A percentile compares a stretch with the other conserved stretches of the same genome.
phyloP scores from a whole-genome alignment of 2,329 filamentous ascomycete genomes.

The Microdochium nivale region DNA sequence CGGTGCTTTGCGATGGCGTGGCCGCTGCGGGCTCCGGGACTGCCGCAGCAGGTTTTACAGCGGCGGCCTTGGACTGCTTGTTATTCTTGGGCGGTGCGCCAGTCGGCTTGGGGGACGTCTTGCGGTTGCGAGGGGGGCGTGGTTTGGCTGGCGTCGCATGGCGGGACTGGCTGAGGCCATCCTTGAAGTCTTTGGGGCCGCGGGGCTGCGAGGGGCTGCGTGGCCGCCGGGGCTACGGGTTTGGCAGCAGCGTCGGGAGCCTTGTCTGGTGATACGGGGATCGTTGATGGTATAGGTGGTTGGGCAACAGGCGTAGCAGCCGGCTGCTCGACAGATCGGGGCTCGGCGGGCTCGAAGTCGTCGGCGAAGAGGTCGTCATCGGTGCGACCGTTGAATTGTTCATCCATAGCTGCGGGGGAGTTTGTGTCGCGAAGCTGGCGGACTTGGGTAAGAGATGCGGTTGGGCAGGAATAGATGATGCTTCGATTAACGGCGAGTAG shows the following conservation, averaged over 20 bases:
- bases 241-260: conserved; percentile 1
- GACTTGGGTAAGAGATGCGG: background rate
- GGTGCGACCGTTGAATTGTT: conserved; percentile 52
- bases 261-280: conserved; percentile 1
- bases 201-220: conserved; percentile 8
- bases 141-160: conserved; percentile 3
- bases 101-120: background rate
- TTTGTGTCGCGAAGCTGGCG: background rate
- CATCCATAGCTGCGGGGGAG: conserved; percentile 36
- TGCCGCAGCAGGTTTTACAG: background rate
- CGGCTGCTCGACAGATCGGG: conserved; percentile 12
- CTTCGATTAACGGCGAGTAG: too few relatives aligned
- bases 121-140: background rate
- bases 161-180: conserved; percentile 4
- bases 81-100: background rate
- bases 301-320: conserved; percentile 16
- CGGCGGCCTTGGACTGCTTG: background rate
- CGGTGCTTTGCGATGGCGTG: background rate
- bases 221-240: conserved; percentile 3
- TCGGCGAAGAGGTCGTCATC: conserved; percentile 56
- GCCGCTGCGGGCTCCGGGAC: background rate
- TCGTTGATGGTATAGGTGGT: conserved; percentile 10
- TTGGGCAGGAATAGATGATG: too few relatives aligned
- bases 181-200: conserved; percentile 6
- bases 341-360: conserved; percentile 48